phyloP scores from a whole-genome alignment of 2,329 filamentous ascomycete species.

The Neopestalotiopsis clavispora region DNA sequence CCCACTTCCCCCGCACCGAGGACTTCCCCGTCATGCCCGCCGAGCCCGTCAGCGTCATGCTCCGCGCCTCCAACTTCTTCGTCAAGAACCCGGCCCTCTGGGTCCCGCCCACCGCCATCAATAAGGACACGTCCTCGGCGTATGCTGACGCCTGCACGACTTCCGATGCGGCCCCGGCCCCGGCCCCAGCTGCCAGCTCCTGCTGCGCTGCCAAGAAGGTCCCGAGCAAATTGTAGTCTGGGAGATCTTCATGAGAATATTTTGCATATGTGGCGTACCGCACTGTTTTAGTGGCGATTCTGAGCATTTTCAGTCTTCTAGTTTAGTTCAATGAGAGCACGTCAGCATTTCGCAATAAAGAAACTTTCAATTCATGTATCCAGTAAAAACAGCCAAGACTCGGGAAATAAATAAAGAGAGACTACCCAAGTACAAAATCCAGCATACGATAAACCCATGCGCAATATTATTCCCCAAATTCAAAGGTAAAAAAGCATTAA shows the following conservation, averaged over 20 bases:
- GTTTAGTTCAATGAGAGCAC: no score
- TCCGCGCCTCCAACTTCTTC: slow-evolving; percentile 21
- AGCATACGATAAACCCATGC: neutral
- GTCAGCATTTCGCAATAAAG: neutral
- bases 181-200: neutral
- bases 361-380: no score
- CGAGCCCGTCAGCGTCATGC: slow-evolving; percentile 22
- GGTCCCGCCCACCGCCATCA: slow-evolving; percentile 18
- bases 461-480: neutral
- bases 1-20: slow-evolving; percentile 59
- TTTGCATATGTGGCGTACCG: no score
- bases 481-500: neutral
- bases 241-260: neutral
- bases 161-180: neutral
- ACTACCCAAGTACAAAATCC: neutral
- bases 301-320: no score
- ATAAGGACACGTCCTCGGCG: slow-evolving; percentile 14
- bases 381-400: no score
- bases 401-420: no score
- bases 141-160: slow-evolving; percentile 5
- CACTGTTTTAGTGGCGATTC: no score
- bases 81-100: slow-evolving; percentile 21
- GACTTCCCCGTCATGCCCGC: slow-evolving; percentile 48
- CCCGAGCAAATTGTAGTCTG: neutral
- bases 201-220: neutral